Evolutionary conservation across 371 early-diverging fungal species (phyloP), one percentile per base, ranked within the genome.

Genomic region (Mucor racemosus): DNA sequence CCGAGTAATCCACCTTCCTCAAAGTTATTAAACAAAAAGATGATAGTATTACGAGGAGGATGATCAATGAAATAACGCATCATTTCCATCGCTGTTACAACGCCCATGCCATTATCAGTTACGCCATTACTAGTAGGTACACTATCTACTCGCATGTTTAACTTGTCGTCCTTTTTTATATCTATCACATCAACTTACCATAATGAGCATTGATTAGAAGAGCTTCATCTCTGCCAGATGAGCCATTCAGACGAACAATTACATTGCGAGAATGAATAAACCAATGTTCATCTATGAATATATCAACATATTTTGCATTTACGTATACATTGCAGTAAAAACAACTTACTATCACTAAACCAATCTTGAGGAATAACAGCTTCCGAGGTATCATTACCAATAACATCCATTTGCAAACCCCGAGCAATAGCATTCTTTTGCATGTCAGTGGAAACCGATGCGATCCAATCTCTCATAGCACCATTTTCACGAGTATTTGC

Each of bases 1-100:
- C 96, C 97, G 59, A 88, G 73, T 19, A 92, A 73, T 0, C 93
- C 94, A 54, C 85, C 79, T 75, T 97, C 97, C 71, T 97, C 97
- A 38, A 89, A 90, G 69, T 94, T 93, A 74, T 94, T 94, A 59
- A 95, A 91, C 74, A 92, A 85, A 73, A 97, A 88, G 21, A 97
- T 83, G 58, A 94, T 82, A 14, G 83, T 81, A 62, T 85, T 77
- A 55, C 76, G 73, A 68, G 84, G 81, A 50, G 86, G 90, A 46
- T 86, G 78, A 21, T 69, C 69, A n/a, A 84, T 75, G 67, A 91
- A 80, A 48, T 87, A 89, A 39, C 91, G 84, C 55, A 90, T 60
- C 54, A 87, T 74, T 74, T 94, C 95, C 15, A 96, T 71, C 56
- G 86, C 84, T 13, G 85, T 87, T 4, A 81, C 87, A 5, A 92